phyloP scores from a whole-genome alignment of 2,329 filamentous ascomycete genomes.

The Cercospora canescens region DNA sequence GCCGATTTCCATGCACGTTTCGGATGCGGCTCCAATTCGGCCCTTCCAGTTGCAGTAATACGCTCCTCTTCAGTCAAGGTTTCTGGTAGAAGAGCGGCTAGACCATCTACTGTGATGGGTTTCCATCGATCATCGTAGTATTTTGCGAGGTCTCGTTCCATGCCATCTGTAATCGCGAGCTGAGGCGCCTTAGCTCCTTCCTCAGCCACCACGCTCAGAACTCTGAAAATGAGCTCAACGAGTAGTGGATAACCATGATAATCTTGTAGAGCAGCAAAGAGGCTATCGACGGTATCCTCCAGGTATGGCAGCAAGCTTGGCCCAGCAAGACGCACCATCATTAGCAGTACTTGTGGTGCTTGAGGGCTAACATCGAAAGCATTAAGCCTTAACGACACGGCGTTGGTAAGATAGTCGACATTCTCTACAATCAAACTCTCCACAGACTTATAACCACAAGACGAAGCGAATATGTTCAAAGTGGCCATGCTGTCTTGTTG shows the following conservation, averaged over 20 bases:
- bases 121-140: constrained; percentile 20
- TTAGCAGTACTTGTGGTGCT: constrained; percentile 82
- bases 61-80: constrained; percentile 4
- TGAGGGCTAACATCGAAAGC: constrained; percentile 90
- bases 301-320: constrained; percentile 80
- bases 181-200: constrained; percentile 67
- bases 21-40: constrained; percentile 33
- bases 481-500: constrained; percentile 80
- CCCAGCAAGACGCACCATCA: constrained; percentile 91
- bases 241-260: constrained; percentile 90
- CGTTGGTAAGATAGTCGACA: constrained; percentile 94
- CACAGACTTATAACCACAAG: constrained; percentile 73
- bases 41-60: constrained; percentile 32
- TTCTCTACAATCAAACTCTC: constrained; percentile 84
- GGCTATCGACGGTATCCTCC: constrained; percentile 85
- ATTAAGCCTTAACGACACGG: constrained; percentile 83
- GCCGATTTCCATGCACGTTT: constrained; percentile 35
- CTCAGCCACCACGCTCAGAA: constrained; percentile 78
- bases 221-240: constrained; percentile 80
- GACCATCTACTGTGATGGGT: constrained; percentile 44
- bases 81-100: constrained; percentile 38
- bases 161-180: constrained; percentile 44
- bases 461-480: constrained; percentile 73
- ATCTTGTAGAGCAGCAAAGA: constrained; percentile 90
- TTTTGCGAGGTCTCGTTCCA: neutral